Percentiles rank a stretch among this genome's conserved stretches.
These are phyloP conservation scores for Leucaena leucocephala DNA, from an alignment of 306 rosid genomes.

Conservation along the genomic window DNA sequence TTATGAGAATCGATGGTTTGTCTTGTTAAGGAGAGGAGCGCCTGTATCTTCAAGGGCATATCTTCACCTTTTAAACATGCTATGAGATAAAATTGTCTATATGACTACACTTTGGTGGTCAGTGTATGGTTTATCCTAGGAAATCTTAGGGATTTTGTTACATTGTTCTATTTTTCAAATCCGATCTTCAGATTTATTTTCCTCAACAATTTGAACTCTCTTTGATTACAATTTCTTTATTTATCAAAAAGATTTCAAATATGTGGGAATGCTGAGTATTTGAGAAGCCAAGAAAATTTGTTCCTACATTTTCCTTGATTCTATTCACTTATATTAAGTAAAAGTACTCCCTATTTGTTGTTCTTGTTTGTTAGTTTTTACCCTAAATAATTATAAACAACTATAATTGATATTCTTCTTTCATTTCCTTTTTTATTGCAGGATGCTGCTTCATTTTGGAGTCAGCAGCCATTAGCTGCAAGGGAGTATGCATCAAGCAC, in stretches of 20 bases:
- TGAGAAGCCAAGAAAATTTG: slow-evolving; percentile 19
- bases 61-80: background rate
- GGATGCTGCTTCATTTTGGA: slow-evolving; percentile 97
- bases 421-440: slow-evolving; percentile 40
- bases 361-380: background rate
- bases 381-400: background rate
- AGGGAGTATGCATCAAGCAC: slow-evolving; percentile 93
- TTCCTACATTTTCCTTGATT: slow-evolving; percentile 11
- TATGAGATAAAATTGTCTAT: background rate
- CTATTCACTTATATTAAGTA: slow-evolving; percentile 29
- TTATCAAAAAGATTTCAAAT: background rate
- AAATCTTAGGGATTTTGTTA: background rate
- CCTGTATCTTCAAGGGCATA: too few species aligned
- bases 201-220: background rate
- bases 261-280: slow-evolving; percentile 16
- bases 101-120: background rate
- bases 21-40: too few species aligned
- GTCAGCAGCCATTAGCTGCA: slow-evolving; percentile 90
- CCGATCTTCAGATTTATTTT: background rate
- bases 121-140: background rate
- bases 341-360: background rate
- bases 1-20: background rate
- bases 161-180: background rate
- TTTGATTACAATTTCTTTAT: background rate
- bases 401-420: slow-evolving; percentile 15